These are phyloP conservation scores for Tetrastigma voinierianum DNA, from an alignment of 164 flowering plant species.

Conservation along the genomic window DNA sequence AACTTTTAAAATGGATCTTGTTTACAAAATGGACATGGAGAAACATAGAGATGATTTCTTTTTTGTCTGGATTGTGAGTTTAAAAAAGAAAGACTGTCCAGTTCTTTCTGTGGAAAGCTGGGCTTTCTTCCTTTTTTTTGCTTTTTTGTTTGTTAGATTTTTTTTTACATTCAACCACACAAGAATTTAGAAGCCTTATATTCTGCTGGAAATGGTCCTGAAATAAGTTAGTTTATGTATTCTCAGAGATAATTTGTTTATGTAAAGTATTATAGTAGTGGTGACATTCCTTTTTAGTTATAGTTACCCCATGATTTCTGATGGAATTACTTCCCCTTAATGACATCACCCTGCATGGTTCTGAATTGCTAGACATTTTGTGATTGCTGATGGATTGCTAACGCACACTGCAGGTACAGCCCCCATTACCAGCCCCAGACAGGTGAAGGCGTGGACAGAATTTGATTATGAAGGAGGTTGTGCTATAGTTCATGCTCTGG, in stretches of 20 bases:
- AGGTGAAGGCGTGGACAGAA: conserved; percentile 61
- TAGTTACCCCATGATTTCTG: background rate
- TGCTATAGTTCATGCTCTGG: background rate
- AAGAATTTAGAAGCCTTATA: background rate
- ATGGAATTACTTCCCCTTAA: background rate
- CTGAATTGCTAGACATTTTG: background rate
- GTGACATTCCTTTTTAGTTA: too few relatives aligned
- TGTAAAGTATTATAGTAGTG: too few relatives aligned
- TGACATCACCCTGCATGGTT: too few relatives aligned
- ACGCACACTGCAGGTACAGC: conserved; percentile 64
- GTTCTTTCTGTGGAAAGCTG: background rate
- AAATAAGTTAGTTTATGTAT: background rate
- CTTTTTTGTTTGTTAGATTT: background rate
- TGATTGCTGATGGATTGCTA: background rate
- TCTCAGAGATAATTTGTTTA: too few relatives aligned
- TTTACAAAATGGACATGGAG: too few relatives aligned
- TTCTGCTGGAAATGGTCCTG: background rate
- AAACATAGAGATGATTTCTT: too few relatives aligned
- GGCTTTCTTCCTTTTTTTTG: too few relatives aligned
- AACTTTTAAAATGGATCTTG: too few relatives aligned
- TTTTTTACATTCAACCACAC: background rate
- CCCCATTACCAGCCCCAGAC: conserved; percentile 85
- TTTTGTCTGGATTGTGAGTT: too few relatives aligned
- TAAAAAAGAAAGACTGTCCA: background rate
- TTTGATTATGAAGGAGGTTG: conserved; percentile 83